phyloP scores from a whole-genome alignment of 2,329 filamentous ascomycete genomes.

The Hymenoscyphus fraxineus region DNA sequence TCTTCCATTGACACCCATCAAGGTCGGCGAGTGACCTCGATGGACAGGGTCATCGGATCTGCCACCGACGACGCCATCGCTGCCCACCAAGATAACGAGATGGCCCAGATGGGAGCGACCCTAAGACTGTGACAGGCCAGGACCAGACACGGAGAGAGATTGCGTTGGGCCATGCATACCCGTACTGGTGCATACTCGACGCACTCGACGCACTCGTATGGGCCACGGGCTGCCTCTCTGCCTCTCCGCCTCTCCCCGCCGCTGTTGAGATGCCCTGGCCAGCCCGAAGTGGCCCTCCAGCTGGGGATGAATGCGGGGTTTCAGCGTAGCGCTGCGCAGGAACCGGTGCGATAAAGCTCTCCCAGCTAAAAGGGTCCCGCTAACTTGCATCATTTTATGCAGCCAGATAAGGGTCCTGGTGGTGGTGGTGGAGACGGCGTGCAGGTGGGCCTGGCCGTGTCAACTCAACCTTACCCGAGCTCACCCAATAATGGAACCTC shows the following conservation, averaged over 20 bases:
- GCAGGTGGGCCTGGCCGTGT: background rate
- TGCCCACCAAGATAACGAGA: background rate
- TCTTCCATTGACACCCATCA: background rate
- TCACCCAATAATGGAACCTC: background rate
- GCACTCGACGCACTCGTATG: no score
- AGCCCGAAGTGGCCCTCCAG: no score
- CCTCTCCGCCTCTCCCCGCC: background rate
- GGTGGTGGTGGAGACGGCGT: no score
- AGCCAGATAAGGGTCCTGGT: background rate
- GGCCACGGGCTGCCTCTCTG: background rate
- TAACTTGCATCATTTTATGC: background rate
- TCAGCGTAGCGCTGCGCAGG: background rate
- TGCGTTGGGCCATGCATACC: background rate
- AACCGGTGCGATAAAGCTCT: background rate
- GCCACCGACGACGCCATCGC: background rate
- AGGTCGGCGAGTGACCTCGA: background rate
- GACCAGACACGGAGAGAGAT: background rate
- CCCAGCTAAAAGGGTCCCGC: background rate
- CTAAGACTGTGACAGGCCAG: background rate
- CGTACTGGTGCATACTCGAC: no score
- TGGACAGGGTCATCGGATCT: slow-evolving; percentile 2
- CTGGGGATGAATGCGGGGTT: background rate
- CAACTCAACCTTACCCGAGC: background rate
- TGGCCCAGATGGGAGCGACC: background rate
- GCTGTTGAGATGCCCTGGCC: background rate